These are phyloP conservation scores for Magnolia changhungtana DNA, from an alignment of 164 flowering plant species.

Conservation along the genomic window DNA sequence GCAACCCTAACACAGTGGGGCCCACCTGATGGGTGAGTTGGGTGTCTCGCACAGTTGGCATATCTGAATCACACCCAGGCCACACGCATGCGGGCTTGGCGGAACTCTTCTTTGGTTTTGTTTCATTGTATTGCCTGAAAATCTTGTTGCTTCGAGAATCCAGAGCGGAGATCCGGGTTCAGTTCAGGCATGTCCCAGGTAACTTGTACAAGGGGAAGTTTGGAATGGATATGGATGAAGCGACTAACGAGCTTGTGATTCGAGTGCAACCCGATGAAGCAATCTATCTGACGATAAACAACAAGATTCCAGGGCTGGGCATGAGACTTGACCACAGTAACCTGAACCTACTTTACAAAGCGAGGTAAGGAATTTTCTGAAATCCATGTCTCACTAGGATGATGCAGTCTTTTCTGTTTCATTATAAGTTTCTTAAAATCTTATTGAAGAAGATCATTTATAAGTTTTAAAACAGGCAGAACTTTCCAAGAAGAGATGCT, in stretches of 20 bases:
- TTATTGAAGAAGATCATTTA: too few species aligned
- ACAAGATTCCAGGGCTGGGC: conserved; percentile 84
- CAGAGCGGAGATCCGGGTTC: conserved; percentile 91
- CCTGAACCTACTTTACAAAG: conserved; percentile 65
- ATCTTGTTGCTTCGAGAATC: conserved; percentile 6
- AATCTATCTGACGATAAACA: conserved; percentile 72
- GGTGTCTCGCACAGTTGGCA: neutral
- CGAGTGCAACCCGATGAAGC: conserved; percentile 88
- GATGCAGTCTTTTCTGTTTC: neutral
- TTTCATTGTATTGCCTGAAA: neutral
- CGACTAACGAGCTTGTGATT: conserved; percentile 83
- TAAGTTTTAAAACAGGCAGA: too few species aligned
- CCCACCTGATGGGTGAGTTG: neutral
- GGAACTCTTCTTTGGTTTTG: neutral
- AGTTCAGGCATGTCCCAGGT: conserved; percentile 90
- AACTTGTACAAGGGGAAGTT: conserved; percentile 60
- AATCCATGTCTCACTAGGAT: neutral
- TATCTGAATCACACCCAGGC: too few species aligned
- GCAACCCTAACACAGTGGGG: too few species aligned
- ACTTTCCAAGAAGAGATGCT: too few species aligned
- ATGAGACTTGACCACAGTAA: conserved; percentile 77
- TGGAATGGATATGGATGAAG: conserved; percentile 64
- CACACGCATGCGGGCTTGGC: neutral
- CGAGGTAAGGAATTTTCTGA: conserved; percentile 37
- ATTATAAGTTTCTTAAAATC: too few species aligned